Conservation (phyloP, 306 rosid genomes). For the Cicer yamashitae region DNA sequence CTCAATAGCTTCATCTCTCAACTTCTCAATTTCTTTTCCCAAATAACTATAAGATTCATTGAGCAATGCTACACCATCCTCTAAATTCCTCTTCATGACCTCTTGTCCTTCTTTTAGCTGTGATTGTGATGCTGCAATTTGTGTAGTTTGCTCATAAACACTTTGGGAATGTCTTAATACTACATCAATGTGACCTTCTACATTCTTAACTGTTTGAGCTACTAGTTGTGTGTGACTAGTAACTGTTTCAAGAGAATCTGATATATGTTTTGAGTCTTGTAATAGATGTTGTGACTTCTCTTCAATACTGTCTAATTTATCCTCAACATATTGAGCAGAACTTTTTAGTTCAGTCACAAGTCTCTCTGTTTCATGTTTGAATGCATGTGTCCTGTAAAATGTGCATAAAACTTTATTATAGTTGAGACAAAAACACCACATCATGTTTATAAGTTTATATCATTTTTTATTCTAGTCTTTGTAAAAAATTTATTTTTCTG, state of each 20-base stretch:
- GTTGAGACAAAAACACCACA: neutral
- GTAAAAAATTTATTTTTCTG: no score
- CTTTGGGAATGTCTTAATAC: constrained; percentile 61
- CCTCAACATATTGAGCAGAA: constrained; percentile 73
- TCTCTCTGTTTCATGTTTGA: constrained; percentile 78
- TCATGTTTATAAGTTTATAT: no score
- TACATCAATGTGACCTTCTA: constrained; percentile 58
- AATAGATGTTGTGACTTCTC: constrained; percentile 59
- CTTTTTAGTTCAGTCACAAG: constrained; percentile 74
- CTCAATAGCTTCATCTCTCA: constrained; percentile 64
- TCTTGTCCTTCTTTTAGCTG: constrained; percentile 71
- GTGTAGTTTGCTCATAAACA: constrained; percentile 65
- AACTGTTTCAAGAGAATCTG: constrained; percentile 59
- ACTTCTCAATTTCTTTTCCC: constrained; percentile 59
- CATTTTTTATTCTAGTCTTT: no score
- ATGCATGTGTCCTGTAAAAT: constrained; percentile 61
- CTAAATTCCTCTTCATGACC: constrained; percentile 60
- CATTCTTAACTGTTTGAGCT: constrained; percentile 53
- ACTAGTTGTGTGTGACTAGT: constrained; percentile 57
- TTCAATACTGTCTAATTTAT: constrained; percentile 63
- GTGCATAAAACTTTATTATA: constrained; percentile 8
- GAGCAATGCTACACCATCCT: constrained; percentile 64
- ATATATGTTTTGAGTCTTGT: constrained; percentile 54
- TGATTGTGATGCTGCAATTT: constrained; percentile 62
- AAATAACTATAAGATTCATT: constrained; percentile 64